These are phyloP conservation scores for Delphinella strobiligena DNA, from an alignment of 2,329 filamentous ascomycete genomes.

Conservation along the genomic window DNA sequence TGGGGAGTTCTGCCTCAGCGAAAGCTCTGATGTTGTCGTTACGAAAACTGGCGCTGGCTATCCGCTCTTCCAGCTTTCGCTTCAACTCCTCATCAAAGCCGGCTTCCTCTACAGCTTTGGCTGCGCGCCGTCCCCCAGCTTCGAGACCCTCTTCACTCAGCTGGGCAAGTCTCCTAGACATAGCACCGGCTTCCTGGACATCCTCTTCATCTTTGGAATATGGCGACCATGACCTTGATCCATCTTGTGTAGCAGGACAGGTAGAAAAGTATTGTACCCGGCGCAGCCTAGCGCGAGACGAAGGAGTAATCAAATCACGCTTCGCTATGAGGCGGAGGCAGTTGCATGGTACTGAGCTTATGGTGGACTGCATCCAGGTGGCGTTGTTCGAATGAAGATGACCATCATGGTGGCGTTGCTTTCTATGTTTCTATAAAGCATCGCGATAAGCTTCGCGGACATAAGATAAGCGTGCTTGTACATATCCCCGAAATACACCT, in stretches of 20 bases:
- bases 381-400: slow-evolving; percentile 1
- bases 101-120: slow-evolving; percentile 46
- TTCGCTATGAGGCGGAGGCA: not conserved
- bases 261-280: not conserved
- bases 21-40: slow-evolving; percentile 42
- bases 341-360: not conserved
- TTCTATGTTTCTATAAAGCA: not conserved
- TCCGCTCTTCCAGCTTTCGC: slow-evolving; percentile 44
- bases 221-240: slow-evolving; percentile 1
- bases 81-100: slow-evolving; percentile 52
- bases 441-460: not conserved
- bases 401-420: slow-evolving; percentile 11
- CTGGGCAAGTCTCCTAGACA: slow-evolving; percentile 44
- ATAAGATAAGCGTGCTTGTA: not conserved
- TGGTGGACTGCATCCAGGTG: not conserved
- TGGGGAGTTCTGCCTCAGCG: slow-evolving; percentile 41
- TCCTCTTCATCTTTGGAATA: slow-evolving; percentile 11
- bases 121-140: slow-evolving; percentile 41
- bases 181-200: slow-evolving; percentile 37
- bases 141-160: slow-evolving; percentile 50
- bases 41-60: slow-evolving; percentile 43
- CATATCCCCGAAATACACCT: not conserved
- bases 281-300: not conserved
- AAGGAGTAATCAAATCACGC: not conserved
- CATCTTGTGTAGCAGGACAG: not conserved